These are phyloP conservation scores for Mycena albidolilacea DNA, from an alignment of 768 basidiomycete genomes.

Conservation along the genomic window DNA sequence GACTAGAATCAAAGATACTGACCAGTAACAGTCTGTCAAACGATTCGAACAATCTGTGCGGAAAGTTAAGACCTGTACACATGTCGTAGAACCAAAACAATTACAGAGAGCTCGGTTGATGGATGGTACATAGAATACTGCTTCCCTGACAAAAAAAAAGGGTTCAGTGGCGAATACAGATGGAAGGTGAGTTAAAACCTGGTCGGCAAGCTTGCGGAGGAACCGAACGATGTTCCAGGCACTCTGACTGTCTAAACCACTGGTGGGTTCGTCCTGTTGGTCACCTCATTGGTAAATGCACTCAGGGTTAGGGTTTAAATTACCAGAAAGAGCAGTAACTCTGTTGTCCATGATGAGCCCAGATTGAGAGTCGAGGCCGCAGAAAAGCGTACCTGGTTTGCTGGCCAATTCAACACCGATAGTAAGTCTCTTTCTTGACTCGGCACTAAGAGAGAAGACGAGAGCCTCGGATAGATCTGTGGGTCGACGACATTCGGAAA, in stretches of 20 bases:
- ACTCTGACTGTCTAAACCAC: conserved; percentile 67
- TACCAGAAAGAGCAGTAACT: conserved; percentile 66
- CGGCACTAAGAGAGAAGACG: conserved; percentile 77
- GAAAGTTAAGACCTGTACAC: not conserved
- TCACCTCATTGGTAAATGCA: conserved; percentile 50
- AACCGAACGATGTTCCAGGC: conserved; percentile 90
- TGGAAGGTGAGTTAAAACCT: conserved; percentile 49
- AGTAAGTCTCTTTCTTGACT: conserved; percentile 87
- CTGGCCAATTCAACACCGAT: conserved; percentile 94
- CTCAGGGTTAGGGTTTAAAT: not conserved
- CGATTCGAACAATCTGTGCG: conserved; percentile 77
- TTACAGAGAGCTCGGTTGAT: conserved; percentile 84
- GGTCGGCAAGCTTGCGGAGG: conserved; percentile 82
- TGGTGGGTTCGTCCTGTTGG: conserved; percentile 64
- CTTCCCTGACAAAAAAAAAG: conserved; percentile 66
- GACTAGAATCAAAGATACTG: not conserved
- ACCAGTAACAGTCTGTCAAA: conserved; percentile 79
- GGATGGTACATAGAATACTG: conserved; percentile 88
- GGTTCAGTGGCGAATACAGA: too few relatives aligned
- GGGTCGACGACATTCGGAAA: not conserved
- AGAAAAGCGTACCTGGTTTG: conserved; percentile 64
- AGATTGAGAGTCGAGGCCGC: too few relatives aligned
- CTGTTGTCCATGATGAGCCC: conserved; percentile 38
- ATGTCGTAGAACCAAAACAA: not conserved
- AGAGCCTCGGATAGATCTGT: conserved; percentile 83